phyloP scores from a whole-genome alignment of 495 filamentous ascomycete genomes.

The Podospora tetraspora region DNA sequence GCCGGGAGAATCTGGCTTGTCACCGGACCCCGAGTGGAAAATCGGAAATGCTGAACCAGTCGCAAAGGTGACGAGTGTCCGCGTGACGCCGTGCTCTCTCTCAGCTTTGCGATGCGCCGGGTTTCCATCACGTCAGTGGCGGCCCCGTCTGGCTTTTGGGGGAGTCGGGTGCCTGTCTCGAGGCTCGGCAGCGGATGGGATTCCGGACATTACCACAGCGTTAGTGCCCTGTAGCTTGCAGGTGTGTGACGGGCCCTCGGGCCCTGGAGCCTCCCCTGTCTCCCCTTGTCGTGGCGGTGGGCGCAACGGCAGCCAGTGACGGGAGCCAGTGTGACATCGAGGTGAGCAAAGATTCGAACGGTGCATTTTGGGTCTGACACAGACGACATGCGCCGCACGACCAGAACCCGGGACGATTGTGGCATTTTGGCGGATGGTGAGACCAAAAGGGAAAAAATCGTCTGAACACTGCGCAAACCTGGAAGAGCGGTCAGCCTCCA shows the following conservation, averaged over 20 bases:
- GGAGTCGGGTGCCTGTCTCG: background rate
- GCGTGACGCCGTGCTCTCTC: background rate
- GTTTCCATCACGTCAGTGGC: background rate
- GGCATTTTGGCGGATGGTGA: background rate
- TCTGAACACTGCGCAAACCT: background rate
- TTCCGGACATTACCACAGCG: conserved; percentile 12
- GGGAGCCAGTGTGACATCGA: background rate
- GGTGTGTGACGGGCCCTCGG: conserved; percentile 7
- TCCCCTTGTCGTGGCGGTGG: conserved; percentile 2
- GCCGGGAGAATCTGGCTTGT: background rate
- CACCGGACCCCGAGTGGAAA: background rate
- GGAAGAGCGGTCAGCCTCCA: conserved; percentile 9
- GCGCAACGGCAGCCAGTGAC: conserved; percentile 1
- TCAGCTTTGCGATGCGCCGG: background rate
- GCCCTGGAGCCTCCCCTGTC: background rate
- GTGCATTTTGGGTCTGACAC: conserved; percentile 16
- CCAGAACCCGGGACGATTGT: background rate
- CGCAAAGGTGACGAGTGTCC: background rate
- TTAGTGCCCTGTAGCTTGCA: conserved; percentile 4
- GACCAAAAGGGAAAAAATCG: conserved; percentile 3
- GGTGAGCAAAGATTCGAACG: background rate
- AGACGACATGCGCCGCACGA: conserved; percentile 6
- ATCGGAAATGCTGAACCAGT: background rate
- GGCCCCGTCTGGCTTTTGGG: too few relatives aligned
- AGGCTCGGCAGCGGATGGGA: conserved; percentile 5